phyloP scores from a whole-genome alignment of 148 eudicot genomes.

The Pouteria glomerata region DNA sequence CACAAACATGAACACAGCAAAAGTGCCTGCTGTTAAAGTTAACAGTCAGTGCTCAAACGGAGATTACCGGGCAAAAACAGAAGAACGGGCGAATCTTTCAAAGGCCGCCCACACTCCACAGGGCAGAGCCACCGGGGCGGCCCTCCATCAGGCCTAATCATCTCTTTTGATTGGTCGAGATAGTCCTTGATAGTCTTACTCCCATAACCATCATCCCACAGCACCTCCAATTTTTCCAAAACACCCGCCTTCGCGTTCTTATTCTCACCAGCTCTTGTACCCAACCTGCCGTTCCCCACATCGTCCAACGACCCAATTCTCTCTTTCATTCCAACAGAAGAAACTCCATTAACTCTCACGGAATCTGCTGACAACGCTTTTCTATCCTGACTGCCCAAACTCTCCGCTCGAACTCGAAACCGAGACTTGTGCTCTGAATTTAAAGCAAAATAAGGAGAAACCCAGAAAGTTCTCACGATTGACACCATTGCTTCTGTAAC shows the following conservation, averaged over 20 bases:
- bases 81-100: slow-evolving; percentile 71
- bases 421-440: slow-evolving; percentile 26
- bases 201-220: slow-evolving; percentile 97
- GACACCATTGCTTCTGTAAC: slow-evolving; percentile 34
- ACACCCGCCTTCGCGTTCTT: slow-evolving; percentile 8
- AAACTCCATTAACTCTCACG: slow-evolving; percentile 31
- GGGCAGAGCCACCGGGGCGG: slow-evolving; percentile 95
- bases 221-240: slow-evolving; percentile 40
- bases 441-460: slow-evolving; percentile 33
- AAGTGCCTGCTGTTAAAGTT: not conserved
- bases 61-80: slow-evolving; percentile 87
- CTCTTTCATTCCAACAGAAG: slow-evolving; percentile 31
- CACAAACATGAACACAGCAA: not conserved
- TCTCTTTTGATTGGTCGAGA: slow-evolving; percentile 62
- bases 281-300: slow-evolving; percentile 42
- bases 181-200: slow-evolving; percentile 71
- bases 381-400: slow-evolving; percentile 37
- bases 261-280: slow-evolving; percentile 16
- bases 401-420: slow-evolving; percentile 31
- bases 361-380: slow-evolving; percentile 33
- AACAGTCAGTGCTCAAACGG: not conserved
- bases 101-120: slow-evolving; percentile 65
- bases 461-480: slow-evolving; percentile 26
- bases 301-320: slow-evolving; percentile 34
- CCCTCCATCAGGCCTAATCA: slow-evolving; percentile 76